Percentiles rank a stretch among this genome's conserved stretches.
Conservation (phyloP, 306 rosid genomes). For the Rosa lucieae region DNA sequence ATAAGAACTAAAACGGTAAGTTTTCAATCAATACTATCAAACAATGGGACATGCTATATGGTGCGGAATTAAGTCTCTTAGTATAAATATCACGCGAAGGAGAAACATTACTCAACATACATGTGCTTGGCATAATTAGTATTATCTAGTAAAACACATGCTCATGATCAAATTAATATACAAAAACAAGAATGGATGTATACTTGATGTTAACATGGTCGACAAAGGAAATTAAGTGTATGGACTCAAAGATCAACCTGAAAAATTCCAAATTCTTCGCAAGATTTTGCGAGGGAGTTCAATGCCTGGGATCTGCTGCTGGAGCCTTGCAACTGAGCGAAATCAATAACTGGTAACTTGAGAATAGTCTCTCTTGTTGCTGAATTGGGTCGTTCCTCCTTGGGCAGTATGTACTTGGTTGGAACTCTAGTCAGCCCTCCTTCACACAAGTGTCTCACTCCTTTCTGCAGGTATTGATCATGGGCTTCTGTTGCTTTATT, state of each 20-base stretch:
- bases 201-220: not conserved
- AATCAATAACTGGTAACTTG: conserved; percentile 29
- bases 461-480: conserved; percentile 23
- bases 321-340: conserved; percentile 25
- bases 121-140: too few relatives aligned
- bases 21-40: too few relatives aligned
- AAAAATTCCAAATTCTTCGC: conserved; percentile 31
- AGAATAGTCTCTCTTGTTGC: not conserved
- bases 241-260: conserved; percentile 11
- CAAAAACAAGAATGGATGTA: not conserved
- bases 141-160: not conserved
- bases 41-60: too few relatives aligned
- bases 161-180: not conserved
- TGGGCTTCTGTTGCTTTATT: not conserved
- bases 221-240: not conserved
- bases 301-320: conserved; percentile 7
- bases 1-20: not conserved
- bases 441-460: conserved; percentile 30
- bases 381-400: conserved; percentile 19
- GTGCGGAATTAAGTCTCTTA: too few relatives aligned
- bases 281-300: conserved; percentile 23
- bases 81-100: too few relatives aligned
- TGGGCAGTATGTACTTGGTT: conserved; percentile 27
- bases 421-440: conserved; percentile 23
- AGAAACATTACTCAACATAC: too few relatives aligned